These are phyloP conservation scores for Pezicula radicicola DNA, from an alignment of 2,329 filamentous ascomycete genomes.

Conservation along the genomic window DNA sequence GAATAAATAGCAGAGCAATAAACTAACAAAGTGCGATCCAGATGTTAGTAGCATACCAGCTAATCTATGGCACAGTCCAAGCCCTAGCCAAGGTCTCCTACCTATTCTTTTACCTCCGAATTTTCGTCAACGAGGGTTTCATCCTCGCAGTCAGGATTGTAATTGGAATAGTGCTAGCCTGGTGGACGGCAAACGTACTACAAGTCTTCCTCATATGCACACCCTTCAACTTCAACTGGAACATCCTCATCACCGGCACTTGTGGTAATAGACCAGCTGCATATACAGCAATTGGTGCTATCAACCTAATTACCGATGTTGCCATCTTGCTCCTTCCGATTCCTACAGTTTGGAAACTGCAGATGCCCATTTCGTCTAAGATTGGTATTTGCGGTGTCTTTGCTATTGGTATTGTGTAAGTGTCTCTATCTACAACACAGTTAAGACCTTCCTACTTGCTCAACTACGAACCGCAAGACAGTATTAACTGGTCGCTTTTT, in stretches of 20 bases:
- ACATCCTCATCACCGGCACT: constrained; percentile 24
- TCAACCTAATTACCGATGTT: constrained; percentile 44
- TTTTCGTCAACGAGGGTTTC: not conserved
- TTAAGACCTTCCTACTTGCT: no score
- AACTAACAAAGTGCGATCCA: not conserved
- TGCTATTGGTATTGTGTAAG: constrained; percentile 39
- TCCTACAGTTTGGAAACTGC: constrained; percentile 41
- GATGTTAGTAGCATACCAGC: not conserved
- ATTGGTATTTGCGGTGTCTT: constrained; percentile 39
- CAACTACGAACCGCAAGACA: not conserved
- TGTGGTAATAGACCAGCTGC: constrained; percentile 34
- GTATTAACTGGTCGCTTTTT: not conserved
- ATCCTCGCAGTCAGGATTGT: not conserved
- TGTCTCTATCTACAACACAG: constrained; percentile 3
- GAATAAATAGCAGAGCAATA: no score
- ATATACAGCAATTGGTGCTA: constrained; percentile 37
- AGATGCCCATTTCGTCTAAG: constrained; percentile 38
- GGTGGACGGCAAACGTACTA: constrained; percentile 11
- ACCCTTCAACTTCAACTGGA: constrained; percentile 21
- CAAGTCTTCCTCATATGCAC: constrained; percentile 23
- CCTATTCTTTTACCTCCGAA: constrained; percentile 2
- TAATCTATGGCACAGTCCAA: not conserved
- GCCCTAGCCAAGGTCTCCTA: constrained; percentile 1
- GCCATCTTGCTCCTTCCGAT: constrained; percentile 45
- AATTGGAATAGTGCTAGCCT: constrained; percentile 11